phyloP scores from a whole-genome alignment of 805 yeast species.

The Zygoascus bituminiphila region DNA sequence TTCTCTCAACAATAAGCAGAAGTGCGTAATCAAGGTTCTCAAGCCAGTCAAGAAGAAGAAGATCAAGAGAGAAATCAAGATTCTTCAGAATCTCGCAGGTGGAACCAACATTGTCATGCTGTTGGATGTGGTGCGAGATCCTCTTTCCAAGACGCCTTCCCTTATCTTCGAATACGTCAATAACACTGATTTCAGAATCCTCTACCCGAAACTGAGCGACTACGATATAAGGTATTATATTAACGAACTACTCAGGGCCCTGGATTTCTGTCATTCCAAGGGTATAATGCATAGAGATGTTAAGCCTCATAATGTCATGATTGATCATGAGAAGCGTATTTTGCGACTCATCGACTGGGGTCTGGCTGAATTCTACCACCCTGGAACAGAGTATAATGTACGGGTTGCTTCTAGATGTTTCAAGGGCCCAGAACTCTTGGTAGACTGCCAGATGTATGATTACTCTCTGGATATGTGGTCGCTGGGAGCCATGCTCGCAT shows the following conservation, averaged over 20 bases:
- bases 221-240: conserved; percentile 76
- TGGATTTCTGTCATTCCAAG: conserved; percentile 87
- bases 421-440: conserved; percentile 87
- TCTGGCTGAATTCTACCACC: conserved; percentile 86
- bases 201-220: conserved; percentile 72
- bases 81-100: conserved; percentile 73
- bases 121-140: conserved; percentile 75
- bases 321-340: conserved; percentile 62
- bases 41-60: conserved; percentile 92
- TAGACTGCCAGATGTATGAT: conserved; percentile 81
- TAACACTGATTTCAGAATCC: conserved; percentile 71
- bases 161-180: conserved; percentile 77
- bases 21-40: conserved; percentile 78
- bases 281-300: conserved; percentile 96
- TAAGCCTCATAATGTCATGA: conserved; percentile 93
- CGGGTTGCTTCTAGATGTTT: conserved; percentile 89
- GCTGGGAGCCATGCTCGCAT: conserved; percentile 86
- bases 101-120: conserved; percentile 77
- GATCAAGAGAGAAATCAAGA: conserved; percentile 82
- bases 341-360: conserved; percentile 93
- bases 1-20: conserved; percentile 51
- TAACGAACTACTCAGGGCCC: conserved; percentile 68
- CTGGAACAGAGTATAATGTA: conserved; percentile 82
- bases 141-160: conserved; percentile 73
- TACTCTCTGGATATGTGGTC: conserved; percentile 92